Percentiles rank a stretch among this genome's conserved stretches.
These are phyloP conservation scores for Trichoderma virens DNA, from an alignment of 495 filamentous ascomycete species.

Conservation along the genomic window DNA sequence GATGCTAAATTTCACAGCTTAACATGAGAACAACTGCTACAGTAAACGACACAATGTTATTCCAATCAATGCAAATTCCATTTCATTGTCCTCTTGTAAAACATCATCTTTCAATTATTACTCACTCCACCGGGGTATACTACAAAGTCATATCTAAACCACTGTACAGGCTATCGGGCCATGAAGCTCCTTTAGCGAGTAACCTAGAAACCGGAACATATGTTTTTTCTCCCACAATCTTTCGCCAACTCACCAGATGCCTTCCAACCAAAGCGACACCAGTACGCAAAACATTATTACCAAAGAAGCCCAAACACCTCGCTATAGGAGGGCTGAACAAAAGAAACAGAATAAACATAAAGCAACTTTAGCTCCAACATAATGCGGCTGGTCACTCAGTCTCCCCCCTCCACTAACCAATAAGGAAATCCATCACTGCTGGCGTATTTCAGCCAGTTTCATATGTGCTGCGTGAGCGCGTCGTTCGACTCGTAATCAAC, in stretches of 20 bases:
- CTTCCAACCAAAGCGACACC: not conserved
- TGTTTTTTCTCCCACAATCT: not conserved
- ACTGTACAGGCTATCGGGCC: not conserved
- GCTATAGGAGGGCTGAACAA: not conserved
- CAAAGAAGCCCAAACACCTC: not conserved
- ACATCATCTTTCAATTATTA: no score
- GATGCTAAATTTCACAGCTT: not conserved
- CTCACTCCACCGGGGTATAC: constrained; percentile 9
- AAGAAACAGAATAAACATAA: not conserved
- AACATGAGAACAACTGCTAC: no score
- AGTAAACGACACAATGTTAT: no score
- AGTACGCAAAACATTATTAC: constrained; percentile 5
- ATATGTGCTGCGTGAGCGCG: constrained; percentile 6
- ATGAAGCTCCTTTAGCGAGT: not conserved
- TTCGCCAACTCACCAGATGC: not conserved
- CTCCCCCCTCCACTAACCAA: not conserved
- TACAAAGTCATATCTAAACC: constrained; percentile 3
- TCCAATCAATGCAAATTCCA: no score
- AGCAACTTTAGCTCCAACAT: not conserved
- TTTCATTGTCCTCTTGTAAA: no score
- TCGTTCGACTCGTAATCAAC: constrained; percentile 3
- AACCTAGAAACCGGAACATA: not conserved
- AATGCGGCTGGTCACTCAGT: not conserved
- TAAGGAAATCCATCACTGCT: not conserved
- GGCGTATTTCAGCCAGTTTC: not conserved